Evolutionary conservation across 2,329 filamentous ascomycete genomes (phyloP).

Genomic region (Aspergillus hiratsukae): DNA sequence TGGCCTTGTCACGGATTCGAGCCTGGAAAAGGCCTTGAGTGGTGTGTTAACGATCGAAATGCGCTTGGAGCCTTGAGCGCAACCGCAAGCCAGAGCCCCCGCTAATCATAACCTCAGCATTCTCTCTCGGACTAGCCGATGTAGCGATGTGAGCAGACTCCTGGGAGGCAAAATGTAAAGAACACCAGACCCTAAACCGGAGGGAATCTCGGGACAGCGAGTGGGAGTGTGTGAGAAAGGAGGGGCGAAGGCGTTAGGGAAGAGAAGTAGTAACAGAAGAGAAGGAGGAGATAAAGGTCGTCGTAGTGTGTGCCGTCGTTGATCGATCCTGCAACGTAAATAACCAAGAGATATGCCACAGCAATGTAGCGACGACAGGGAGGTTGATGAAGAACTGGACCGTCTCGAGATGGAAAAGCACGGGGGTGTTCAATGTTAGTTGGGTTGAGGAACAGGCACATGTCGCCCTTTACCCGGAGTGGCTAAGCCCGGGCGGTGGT

Average conservation of each 20-base stretch:
- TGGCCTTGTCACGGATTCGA: constrained; percentile 17
- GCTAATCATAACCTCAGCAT: constrained; percentile 40
- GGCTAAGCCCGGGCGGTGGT: constrained; percentile 7
- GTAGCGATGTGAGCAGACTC: constrained; percentile 1
- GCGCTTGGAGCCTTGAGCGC: constrained; percentile 40
- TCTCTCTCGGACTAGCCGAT: constrained; percentile 16
- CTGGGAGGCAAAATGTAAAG: constrained; percentile 1
- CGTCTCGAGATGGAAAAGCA: constrained; percentile 16
- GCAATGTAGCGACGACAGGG: not conserved
- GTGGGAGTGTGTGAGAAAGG: not conserved
- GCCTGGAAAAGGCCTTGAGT: constrained; percentile 16
- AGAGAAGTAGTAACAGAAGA: constrained; percentile 7
- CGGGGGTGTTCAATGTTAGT: constrained; percentile 15
- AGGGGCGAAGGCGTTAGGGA: constrained; percentile 1
- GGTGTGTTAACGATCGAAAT: constrained; percentile 23
- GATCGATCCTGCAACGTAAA: not conserved
- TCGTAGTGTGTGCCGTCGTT: not conserved
- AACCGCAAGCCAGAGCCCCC: constrained; percentile 36
- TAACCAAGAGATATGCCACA: not conserved
- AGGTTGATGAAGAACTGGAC: constrained; percentile 7
- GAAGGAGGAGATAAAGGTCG: constrained; percentile 3
- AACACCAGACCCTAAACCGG: constrained; percentile 2
- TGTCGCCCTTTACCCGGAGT: constrained; percentile 21
- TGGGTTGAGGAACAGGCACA: constrained; percentile 22
- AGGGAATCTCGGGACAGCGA: not conserved